A percentile compares a stretch with the other conserved stretches of the same genome.
Conservation (phyloP, 2,329 filamentous ascomycete genomes). For the Penicillium corylophilum region DNA sequence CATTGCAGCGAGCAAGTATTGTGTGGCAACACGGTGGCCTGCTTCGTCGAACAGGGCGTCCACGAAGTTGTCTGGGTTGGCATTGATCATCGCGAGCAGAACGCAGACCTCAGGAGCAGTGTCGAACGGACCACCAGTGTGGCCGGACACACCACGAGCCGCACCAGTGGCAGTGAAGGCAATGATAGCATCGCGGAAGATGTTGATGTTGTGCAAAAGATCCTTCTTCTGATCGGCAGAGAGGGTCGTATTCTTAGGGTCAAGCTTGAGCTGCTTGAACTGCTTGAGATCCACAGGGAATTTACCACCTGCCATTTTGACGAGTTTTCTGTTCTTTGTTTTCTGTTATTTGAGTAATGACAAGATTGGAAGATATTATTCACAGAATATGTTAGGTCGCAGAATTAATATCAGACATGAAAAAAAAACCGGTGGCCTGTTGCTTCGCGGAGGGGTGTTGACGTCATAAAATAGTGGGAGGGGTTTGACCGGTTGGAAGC, state of each 20-base stretch:
- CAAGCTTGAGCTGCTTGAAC: constrained; percentile 38
- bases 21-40: constrained; percentile 42
- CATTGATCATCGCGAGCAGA: constrained; percentile 37
- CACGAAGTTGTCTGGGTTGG: constrained; percentile 32
- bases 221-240: constrained; percentile 37
- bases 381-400: background rate
- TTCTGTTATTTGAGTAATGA: background rate
- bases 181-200: constrained; percentile 42
- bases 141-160: constrained; percentile 39
- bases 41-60: constrained; percentile 41
- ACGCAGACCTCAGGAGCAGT: constrained; percentile 44
- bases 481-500: background rate
- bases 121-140: constrained; percentile 43
- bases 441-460: background rate
- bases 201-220: constrained; percentile 38
- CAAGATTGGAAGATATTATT: background rate
- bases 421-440: background rate
- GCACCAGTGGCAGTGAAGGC: constrained; percentile 42
- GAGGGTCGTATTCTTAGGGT: constrained; percentile 36
- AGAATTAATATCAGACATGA: background rate
- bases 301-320: constrained; percentile 10
- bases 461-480: background rate
- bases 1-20: constrained; percentile 40
- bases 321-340: too few relatives aligned
- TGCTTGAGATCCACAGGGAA: constrained; percentile 35